Evolutionary conservation across 441 rosid species (phyloP).

Genomic region (Jatropha podagrica): DNA sequence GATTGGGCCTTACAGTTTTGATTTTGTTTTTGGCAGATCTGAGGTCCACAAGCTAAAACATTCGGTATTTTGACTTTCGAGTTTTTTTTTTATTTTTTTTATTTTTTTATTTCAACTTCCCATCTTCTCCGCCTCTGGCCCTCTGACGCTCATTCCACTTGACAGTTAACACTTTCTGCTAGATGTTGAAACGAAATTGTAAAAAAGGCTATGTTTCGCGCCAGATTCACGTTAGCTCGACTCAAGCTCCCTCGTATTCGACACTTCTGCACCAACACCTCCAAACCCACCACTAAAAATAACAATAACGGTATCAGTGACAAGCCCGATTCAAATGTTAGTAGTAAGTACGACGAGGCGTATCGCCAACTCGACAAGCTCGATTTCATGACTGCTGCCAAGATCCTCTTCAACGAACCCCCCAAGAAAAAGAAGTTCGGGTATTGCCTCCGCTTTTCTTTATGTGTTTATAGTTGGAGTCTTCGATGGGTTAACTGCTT

Average conservation of each 20-base stretch:
- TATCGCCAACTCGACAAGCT: slow-evolving; percentile 62
- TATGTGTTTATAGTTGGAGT: background rate
- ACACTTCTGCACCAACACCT: slow-evolving; percentile 38
- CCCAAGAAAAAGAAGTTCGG: slow-evolving; percentile 66
- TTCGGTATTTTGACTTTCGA: too few species aligned
- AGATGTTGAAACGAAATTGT: slow-evolving; percentile 4
- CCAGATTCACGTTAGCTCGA: slow-evolving; percentile 34
- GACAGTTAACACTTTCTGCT: background rate
- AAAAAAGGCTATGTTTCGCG: slow-evolving; percentile 39
- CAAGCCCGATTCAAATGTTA: slow-evolving; percentile 40
- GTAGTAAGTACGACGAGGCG: slow-evolving; percentile 44
- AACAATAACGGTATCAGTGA: slow-evolving; percentile 24
- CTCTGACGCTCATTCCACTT: too few species aligned
- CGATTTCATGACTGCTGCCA: slow-evolving; percentile 67
- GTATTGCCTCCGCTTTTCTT: slow-evolving; percentile 32
- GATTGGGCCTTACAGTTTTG: too few species aligned
- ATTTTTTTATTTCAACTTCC: too few species aligned
- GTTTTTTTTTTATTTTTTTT: too few species aligned
- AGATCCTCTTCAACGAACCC: slow-evolving; percentile 60
- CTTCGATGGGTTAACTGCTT: background rate
- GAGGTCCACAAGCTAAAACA: too few species aligned
- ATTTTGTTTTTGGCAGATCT: too few species aligned
- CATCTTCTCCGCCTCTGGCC: too few species aligned
- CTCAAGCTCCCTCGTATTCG: slow-evolving; percentile 26
- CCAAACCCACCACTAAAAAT: slow-evolving; percentile 13